Evolutionary conservation across 1,139 yeast species (phyloP).

Genomic region (Candida sanyaensis): DNA sequence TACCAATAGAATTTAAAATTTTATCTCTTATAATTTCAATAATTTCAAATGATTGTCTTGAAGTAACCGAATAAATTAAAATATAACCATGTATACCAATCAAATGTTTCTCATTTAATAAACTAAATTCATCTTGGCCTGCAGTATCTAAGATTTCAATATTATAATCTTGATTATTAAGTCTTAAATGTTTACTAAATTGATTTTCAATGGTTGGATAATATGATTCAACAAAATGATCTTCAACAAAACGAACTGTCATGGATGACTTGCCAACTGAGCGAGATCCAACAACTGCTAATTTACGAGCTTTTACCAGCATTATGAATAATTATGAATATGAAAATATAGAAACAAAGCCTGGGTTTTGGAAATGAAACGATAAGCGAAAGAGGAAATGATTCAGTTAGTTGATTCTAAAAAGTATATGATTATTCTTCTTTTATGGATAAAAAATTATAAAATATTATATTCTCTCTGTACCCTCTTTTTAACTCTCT

Average conservation of each 20-base stretch:
- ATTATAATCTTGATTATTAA: slow-evolving; percentile 76
- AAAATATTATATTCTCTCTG: no score
- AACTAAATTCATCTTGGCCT: slow-evolving; percentile 91
- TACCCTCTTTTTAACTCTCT: no score
- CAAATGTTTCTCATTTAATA: slow-evolving; percentile 79
- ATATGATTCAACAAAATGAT: slow-evolving; percentile 85
- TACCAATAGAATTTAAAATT: slow-evolving; percentile 74
- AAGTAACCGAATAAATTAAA: slow-evolving; percentile 79
- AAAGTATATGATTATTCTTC: no score
- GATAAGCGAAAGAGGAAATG: background rate
- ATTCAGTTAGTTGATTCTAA: no score
- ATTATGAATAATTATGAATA: slow-evolving; percentile 2
- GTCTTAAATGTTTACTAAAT: slow-evolving; percentile 69
- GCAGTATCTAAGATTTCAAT: slow-evolving; percentile 92
- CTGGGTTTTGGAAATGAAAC: background rate
- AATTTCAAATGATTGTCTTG: slow-evolving; percentile 77
- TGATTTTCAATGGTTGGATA: slow-evolving; percentile 94
- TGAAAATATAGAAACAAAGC: background rate
- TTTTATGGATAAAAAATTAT: no score
- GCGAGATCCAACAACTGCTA: slow-evolving; percentile 87
- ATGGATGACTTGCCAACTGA: slow-evolving; percentile 90
- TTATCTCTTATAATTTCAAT: slow-evolving; percentile 80
- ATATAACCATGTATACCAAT: slow-evolving; percentile 87
- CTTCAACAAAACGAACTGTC: slow-evolving; percentile 85
- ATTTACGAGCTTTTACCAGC: slow-evolving; percentile 63